These are phyloP conservation scores for Hortaea sp. DNA, from an alignment of 2,329 filamentous ascomycete genomes.

Conservation along the genomic window DNA sequence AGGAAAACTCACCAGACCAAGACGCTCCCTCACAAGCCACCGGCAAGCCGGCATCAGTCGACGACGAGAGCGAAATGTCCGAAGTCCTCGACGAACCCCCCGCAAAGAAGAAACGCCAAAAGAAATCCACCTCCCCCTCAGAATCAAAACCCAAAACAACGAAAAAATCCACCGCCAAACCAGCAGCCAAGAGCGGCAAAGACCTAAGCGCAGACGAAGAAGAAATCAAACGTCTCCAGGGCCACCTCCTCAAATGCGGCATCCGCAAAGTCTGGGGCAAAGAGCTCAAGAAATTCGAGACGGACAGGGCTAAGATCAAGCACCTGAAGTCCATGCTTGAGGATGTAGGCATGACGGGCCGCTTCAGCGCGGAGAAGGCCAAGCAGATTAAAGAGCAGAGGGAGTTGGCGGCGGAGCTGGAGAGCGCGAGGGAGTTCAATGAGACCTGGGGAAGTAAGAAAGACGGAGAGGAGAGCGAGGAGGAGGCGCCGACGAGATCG, in stretches of 20 bases:
- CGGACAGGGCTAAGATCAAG: slow-evolving; percentile 66
- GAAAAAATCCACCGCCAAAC: slow-evolving; percentile 31
- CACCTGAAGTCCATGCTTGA: slow-evolving; percentile 70
- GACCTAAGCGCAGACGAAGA: slow-evolving; percentile 54
- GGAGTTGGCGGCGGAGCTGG: slow-evolving; percentile 74
- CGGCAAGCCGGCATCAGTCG: slow-evolving; percentile 3
- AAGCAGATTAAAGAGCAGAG: slow-evolving; percentile 77
- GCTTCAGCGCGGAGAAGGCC: slow-evolving; percentile 77
- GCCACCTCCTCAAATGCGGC: slow-evolving; percentile 79
- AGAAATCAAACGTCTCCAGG: slow-evolving; percentile 81
- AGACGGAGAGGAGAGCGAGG: slow-evolving; percentile 9
- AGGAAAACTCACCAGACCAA: background rate
- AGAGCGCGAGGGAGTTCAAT: slow-evolving; percentile 74
- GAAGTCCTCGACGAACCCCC: slow-evolving; percentile 69
- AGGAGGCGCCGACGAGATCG: slow-evolving; percentile 2
- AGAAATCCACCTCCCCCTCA: slow-evolving; percentile 23
- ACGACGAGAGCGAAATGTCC: slow-evolving; percentile 54
- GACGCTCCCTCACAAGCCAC: background rate
- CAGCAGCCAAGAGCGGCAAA: slow-evolving; percentile 15
- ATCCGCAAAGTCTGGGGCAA: slow-evolving; percentile 85
- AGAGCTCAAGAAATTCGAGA: slow-evolving; percentile 68
- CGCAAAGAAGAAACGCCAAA: slow-evolving; percentile 45
- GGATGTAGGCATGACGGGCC: slow-evolving; percentile 77
- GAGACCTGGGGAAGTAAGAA: slow-evolving; percentile 57
- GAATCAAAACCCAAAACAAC: slow-evolving; percentile 27